Percentiles rank a stretch among this genome's conserved stretches.
Conservation (phyloP, 1,284 basidiomycete species). For the Cutaneotrichosporon curvatum region DNA sequence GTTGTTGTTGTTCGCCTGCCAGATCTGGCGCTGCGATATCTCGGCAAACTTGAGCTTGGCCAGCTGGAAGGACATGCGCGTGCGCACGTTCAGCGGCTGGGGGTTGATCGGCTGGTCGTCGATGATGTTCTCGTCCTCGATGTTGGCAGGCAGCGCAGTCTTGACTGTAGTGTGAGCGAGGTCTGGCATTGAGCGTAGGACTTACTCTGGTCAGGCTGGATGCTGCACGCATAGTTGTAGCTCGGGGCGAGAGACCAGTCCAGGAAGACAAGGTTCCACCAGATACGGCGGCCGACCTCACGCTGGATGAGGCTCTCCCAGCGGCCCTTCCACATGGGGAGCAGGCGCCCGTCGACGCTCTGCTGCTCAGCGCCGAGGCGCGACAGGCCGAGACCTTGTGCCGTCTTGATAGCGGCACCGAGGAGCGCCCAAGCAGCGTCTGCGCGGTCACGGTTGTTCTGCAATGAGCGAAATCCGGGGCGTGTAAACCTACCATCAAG, state of each 20-base stretch:
- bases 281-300: conserved; percentile 45
- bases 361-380: conserved; percentile 46
- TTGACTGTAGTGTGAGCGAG: conserved; percentile 28
- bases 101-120: conserved; percentile 43
- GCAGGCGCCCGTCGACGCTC: conserved; percentile 32
- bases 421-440: conserved; percentile 47
- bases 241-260: conserved; percentile 46
- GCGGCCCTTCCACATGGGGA: conserved; percentile 45
- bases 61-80: conserved; percentile 47
- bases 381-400: conserved; percentile 46
- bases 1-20: conserved; percentile 45
- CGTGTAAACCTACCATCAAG: conserved; percentile 33
- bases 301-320: conserved; percentile 47
- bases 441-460: conserved; percentile 46
- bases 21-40: conserved; percentile 46
- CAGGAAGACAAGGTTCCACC: conserved; percentile 47
- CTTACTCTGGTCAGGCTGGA: conserved; percentile 47
- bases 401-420: conserved; percentile 48
- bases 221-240: conserved; percentile 44
- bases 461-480: neutral
- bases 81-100: conserved; percentile 40
- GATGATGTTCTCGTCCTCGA: conserved; percentile 46
- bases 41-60: conserved; percentile 44
- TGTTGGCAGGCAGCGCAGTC: conserved; percentile 45
- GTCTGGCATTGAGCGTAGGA: neutral